Evolutionary conservation across 106 monocot genomes (phyloP), one percentile per base, ranked within the genome.

Genomic region (Alisma plantagoaquatica): DNA sequence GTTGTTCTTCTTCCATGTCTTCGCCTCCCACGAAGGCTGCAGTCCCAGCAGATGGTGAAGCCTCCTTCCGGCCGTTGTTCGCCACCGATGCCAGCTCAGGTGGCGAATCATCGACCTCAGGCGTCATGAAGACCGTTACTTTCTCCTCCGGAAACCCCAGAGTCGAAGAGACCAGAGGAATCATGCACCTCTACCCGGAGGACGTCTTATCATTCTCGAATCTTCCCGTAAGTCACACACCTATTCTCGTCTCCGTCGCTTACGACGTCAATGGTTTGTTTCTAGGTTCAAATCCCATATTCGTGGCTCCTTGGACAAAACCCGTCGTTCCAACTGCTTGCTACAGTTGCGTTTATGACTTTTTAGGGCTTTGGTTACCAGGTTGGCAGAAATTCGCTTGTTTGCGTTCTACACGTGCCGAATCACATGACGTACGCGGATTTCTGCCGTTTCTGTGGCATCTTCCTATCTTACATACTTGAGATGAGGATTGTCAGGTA

Each of bases 341-440:
- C n/a, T n/a, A n/a, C n/a, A n/a, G n/a, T n/a, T n/a, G n/a, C n/a
- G n/a, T n/a, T n/a, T n/a, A n/a, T n/a, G 10, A 11, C 23, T 28
- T 41, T 11, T 18, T 15, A 7, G 44, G 16, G 29, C 14, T 41
- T 48, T 57, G 58, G 29, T 11, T 72, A 51, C 50, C 61, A 98
- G 98, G 74, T 61, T 22, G 73, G 74, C 48, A 75, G 89, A 66
- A 98, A 82, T 50, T 79, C 84, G 23, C 71, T 79, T 26, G 66
- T 90, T 18, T 89, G 78, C 42, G 98, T 98, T 29, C 52, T 79
- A 6, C 78, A 78, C 2, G 90, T 98, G 18, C 98, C 98, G 1
- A 90, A 98, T 76, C 89, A 98, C 74, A 82, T 98, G 90, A 98
- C 89, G 0, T 98, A 90, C 35, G 89, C 98, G 7, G 89, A 98